Evolutionary conservation across 139 green algal species (phyloP).

Genomic region (Tetraselmis chui): DNA sequence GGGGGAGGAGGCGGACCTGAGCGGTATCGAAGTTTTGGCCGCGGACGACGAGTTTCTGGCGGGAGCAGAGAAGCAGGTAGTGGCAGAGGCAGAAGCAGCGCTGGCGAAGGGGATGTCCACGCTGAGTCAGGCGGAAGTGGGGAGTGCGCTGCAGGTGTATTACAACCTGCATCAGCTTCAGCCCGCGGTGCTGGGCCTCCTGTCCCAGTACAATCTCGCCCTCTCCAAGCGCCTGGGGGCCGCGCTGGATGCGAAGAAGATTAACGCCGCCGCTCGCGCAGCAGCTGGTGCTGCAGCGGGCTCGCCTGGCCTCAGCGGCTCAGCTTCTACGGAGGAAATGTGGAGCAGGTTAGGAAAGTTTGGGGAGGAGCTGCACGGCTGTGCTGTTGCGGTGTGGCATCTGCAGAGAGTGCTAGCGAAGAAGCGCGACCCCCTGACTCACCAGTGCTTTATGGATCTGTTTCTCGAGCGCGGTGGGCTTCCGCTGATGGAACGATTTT

Average conservation of each 20-base stretch:
- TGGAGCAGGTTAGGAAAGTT: constrained; percentile 55
- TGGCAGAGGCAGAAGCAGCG: constrained; percentile 45
- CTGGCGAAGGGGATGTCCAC: constrained; percentile 67
- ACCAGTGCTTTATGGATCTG: constrained; percentile 83
- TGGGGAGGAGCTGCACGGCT: constrained; percentile 47
- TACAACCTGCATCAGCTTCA: constrained; percentile 80
- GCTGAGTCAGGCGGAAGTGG: constrained; percentile 80
- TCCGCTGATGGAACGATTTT: constrained; percentile 23
- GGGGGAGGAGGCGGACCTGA: constrained; percentile 46
- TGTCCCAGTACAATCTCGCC: background rate
- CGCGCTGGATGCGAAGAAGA: background rate
- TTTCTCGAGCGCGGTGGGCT: constrained; percentile 31
- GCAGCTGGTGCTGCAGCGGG: background rate
- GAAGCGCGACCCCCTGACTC: constrained; percentile 88
- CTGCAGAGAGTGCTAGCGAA: constrained; percentile 87
- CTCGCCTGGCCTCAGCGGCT: background rate
- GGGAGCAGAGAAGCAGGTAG: constrained; percentile 30
- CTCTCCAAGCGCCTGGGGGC: background rate
- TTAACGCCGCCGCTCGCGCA: background rate
- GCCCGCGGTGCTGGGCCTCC: background rate
- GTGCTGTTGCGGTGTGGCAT: constrained; percentile 68
- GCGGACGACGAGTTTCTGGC: constrained; percentile 55
- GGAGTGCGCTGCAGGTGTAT: constrained; percentile 79
- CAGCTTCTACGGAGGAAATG: constrained; percentile 28
- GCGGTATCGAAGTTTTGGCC: constrained; percentile 42